A percentile compares a stretch with the other conserved stretches of the same genome.
phyloP scores from a whole-genome alignment of 495 filamentous ascomycete species.

The Aspergillus ellipticus region DNA sequence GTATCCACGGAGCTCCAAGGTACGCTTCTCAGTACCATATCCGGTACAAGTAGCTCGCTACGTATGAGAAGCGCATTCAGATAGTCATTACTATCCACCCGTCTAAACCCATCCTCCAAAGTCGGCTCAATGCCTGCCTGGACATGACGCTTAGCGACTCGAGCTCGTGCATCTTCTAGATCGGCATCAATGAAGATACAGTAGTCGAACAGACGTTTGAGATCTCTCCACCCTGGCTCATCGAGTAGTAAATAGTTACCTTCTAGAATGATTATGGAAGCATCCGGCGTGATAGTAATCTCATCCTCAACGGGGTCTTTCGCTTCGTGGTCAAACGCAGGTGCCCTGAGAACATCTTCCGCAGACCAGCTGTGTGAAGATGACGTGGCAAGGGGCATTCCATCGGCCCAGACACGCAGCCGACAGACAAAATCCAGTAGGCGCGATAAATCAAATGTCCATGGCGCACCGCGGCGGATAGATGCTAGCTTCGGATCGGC shows the following conservation, averaged over 20 bases:
- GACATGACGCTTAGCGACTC: constrained; percentile 37
- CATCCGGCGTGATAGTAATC: constrained; percentile 28
- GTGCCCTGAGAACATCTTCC: constrained; percentile 10
- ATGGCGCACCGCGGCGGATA: constrained; percentile 37
- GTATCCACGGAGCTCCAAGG: too few species aligned
- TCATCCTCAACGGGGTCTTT: constrained; percentile 40
- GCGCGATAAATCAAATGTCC: constrained; percentile 36
- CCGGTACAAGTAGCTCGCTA: too few species aligned
- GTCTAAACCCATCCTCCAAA: constrained; percentile 33
- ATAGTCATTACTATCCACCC: constrained; percentile 42
- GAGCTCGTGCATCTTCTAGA: constrained; percentile 24
- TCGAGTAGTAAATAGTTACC: constrained; percentile 37
- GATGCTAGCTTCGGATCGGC: constrained; percentile 36
- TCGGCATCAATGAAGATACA: constrained; percentile 38
- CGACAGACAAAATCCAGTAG: constrained; percentile 26
- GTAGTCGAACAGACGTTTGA: constrained; percentile 26
- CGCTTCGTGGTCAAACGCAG: constrained; percentile 34
- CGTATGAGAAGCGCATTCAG: constrained; percentile 36
- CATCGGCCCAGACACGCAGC: constrained; percentile 10
- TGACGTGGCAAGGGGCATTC: not conserved
- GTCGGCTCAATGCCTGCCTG: constrained; percentile 38
- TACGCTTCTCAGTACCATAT: too few species aligned
- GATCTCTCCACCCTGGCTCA: constrained; percentile 28
- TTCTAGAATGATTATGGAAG: constrained; percentile 36
- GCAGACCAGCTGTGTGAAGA: not conserved